phyloP scores from a whole-genome alignment of 208 protist genomes.

The Leishmania guyanensis region DNA sequence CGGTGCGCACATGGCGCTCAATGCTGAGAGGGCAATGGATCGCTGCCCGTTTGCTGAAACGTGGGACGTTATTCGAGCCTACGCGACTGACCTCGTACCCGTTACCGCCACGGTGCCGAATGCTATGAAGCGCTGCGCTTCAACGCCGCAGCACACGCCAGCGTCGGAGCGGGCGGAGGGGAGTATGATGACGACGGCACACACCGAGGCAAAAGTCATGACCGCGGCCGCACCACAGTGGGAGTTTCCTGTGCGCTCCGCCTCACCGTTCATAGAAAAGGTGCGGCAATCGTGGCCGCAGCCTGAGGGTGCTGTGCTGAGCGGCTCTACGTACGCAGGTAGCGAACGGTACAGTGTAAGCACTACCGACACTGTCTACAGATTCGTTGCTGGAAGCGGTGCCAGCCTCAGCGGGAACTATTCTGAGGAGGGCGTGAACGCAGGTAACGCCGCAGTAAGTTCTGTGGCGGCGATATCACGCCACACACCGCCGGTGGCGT shows the following conservation, averaged over 20 bases:
- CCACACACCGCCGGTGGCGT: background rate
- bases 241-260: background rate
- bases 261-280: background rate
- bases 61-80: conserved; percentile 9
- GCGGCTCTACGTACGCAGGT: background rate
- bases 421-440: background rate
- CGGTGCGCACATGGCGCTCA: background rate
- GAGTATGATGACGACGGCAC: background rate
- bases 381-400: background rate
- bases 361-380: background rate
- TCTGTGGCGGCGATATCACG: background rate
- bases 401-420: background rate
- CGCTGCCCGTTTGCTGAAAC: conserved; percentile 5
- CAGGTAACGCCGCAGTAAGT: background rate
- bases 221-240: no score
- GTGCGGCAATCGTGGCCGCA: background rate
- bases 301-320: background rate
- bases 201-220: background rate
- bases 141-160: background rate
- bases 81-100: background rate
- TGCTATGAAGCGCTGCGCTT: background rate
- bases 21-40: background rate
- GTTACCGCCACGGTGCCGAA: background rate
- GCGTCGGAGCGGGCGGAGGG: background rate
- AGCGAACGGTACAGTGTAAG: background rate